Evolutionary conservation across 345 rosid genomes (phyloP).

Genomic region (Capsella bursapastoris): DNA sequence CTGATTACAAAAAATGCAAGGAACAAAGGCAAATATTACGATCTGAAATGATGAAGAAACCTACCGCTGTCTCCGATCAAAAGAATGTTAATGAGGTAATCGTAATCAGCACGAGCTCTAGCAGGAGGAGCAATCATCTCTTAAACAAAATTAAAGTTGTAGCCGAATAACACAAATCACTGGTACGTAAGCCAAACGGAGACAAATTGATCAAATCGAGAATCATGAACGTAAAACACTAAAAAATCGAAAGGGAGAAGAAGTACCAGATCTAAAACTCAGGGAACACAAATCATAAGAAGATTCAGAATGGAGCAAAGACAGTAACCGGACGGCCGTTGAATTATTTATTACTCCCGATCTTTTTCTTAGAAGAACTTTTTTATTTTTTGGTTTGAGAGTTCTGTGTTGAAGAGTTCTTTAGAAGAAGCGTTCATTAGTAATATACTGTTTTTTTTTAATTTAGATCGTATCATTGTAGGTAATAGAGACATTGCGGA

Average conservation of each 20-base stretch:
- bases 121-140: slow-evolving; percentile 77
- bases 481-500: too few relatives aligned
- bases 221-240: not conserved
- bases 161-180: slow-evolving; percentile 5
- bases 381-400: not conserved
- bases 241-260: not conserved
- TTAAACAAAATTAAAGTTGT: not conserved
- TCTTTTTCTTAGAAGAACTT: slow-evolving; percentile 15
- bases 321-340: slow-evolving; percentile 58
- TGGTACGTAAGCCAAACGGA: not conserved
- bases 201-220: not conserved
- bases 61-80: slow-evolving; percentile 52
- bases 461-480: too few relatives aligned
- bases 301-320: slow-evolving; percentile 32
- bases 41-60: slow-evolving; percentile 22
- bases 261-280: slow-evolving; percentile 51
- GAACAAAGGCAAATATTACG: not conserved
- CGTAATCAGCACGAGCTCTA: slow-evolving; percentile 84
- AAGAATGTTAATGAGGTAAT: slow-evolving; percentile 70
- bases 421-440: too few relatives aligned
- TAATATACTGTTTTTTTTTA: too few relatives aligned
- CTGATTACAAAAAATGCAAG: not conserved
- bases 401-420: not conserved
- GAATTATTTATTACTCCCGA: slow-evolving; percentile 28
- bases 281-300: slow-evolving; percentile 32